Evolutionary conservation across 2,329 filamentous ascomycete genomes (phyloP), one percentile per base, ranked within the genome.

Genomic region (Paramyrothecium sp.): DNA sequence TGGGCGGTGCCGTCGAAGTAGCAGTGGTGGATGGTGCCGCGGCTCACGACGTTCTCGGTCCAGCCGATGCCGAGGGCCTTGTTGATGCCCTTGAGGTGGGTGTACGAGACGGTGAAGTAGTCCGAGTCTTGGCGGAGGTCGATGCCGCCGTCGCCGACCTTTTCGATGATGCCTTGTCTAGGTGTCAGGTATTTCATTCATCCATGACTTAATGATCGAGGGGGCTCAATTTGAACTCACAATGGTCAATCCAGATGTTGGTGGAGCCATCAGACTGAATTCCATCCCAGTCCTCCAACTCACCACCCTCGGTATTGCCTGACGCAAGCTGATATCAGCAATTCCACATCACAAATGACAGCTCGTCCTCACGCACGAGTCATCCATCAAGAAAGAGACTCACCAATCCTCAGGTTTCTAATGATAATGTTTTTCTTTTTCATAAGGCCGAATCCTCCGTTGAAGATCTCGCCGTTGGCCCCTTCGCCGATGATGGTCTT

Each of bases 171-270:
- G 23, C 49, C 49, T 46, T 46, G 20, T n/a, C 13, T 7, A 21
- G 17, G 17, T 7, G 20, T n/a, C 13, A 46, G 20, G 13, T 21
- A 12, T 7, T 12, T 46, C 41, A n/a, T 41, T 21, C 4, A 10
- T 30, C 26, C 10, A 5, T 5, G 26, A 30, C 10, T 30, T 4
- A 5, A 10, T 30, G 26, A 10, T 4, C 10, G 26, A 30, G 26
- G 10, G 4, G 26, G 26, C 26, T 30, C 10, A 30, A 10, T 30
- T 16, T 7, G 13, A 46, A 12, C 20, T 21, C 33, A 44, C 56
- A 54, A 51, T 63, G 59, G 53, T 63, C 61, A 51, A 63, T 63
- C 59, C 59, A 63, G 53, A 63, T 61, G 50, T 63, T 63, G 34
- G 54, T 60, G 11, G 17, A 49, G 46, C 23, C 46, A 20, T 60